Percentiles rank a stretch among this genome's conserved stretches.
These are phyloP conservation scores for Boletus patriciae DNA, from an alignment of 768 basidiomycete genomes.

Conservation along the genomic window DNA sequence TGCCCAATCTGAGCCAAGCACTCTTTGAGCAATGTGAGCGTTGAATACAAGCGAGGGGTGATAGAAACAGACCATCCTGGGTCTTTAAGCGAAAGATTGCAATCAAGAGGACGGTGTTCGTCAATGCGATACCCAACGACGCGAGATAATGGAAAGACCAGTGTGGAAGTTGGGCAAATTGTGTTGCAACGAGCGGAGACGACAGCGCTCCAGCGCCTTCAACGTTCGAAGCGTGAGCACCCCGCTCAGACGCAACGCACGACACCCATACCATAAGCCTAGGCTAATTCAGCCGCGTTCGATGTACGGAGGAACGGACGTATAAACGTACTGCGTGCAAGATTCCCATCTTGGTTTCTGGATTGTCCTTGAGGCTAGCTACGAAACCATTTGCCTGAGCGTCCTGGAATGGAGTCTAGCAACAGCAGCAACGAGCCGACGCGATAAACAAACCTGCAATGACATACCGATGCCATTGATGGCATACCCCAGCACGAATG, in stretches of 20 bases:
- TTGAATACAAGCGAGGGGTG: neutral
- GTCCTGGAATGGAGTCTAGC: constrained; percentile 31
- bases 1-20: constrained; percentile 57
- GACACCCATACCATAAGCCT: constrained; percentile 35
- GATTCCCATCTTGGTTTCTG: constrained; percentile 41
- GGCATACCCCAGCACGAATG: constrained; percentile 42
- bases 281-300: neutral
- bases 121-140: constrained; percentile 64
- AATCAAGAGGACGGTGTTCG: constrained; percentile 53
- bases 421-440: neutral
- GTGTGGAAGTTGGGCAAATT: constrained; percentile 61
- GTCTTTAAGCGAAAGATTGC: constrained; percentile 65
- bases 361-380: constrained; percentile 40
- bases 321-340: constrained; percentile 35
- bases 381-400: constrained; percentile 50
- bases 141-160: constrained; percentile 82
- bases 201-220: constrained; percentile 64
- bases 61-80: constrained; percentile 57
- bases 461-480: constrained; percentile 48
- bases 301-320: constrained; percentile 13
- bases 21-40: constrained; percentile 37
- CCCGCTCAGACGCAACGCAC: neutral
- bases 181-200: constrained; percentile 77
- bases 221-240: constrained; percentile 5
- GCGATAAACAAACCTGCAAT: constrained; percentile 39